Conservation (phyloP, 2,329 filamentous ascomycete genomes). For the Drechslerella dactyloides region DNA sequence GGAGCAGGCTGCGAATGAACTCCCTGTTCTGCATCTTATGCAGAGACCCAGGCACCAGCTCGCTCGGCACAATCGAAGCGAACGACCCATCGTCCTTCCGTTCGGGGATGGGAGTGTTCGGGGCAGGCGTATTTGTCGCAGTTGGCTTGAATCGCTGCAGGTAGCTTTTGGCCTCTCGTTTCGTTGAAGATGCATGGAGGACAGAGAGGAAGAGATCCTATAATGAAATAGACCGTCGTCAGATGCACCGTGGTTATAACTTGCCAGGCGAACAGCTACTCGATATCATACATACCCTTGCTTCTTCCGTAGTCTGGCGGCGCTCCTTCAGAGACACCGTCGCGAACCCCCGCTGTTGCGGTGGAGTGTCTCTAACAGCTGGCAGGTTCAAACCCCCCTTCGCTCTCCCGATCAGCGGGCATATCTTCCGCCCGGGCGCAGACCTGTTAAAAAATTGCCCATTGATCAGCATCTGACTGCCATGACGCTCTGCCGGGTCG, state of each 20-base stretch:
- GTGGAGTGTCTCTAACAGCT: slow-evolving; percentile 21
- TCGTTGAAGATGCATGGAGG: slow-evolving; percentile 85
- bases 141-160: slow-evolving; percentile 77
- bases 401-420: slow-evolving; percentile 18
- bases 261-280: slow-evolving; percentile 1
- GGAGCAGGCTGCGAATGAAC: slow-evolving; percentile 64
- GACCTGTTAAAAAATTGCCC: background rate
- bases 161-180: slow-evolving; percentile 89
- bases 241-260: background rate
- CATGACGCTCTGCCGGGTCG: background rate
- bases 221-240: background rate
- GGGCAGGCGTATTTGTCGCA: background rate
- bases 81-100: slow-evolving; percentile 56
- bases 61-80: slow-evolving; percentile 67
- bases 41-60: slow-evolving; percentile 66
- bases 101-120: slow-evolving; percentile 54
- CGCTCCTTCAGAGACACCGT: slow-evolving; percentile 25
- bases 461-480: background rate
- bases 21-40: slow-evolving; percentile 67
- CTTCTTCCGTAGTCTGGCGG: slow-evolving; percentile 34
- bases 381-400: slow-evolving; percentile 9
- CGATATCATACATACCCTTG: slow-evolving; percentile 41
- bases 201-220: slow-evolving; percentile 87
- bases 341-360: slow-evolving; percentile 26
- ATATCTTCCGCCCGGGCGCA: slow-evolving; percentile 28